Base-by-base conservation (phyloP, 768 basidiomycete species). In the Floccularia luteovirens region DNA sequence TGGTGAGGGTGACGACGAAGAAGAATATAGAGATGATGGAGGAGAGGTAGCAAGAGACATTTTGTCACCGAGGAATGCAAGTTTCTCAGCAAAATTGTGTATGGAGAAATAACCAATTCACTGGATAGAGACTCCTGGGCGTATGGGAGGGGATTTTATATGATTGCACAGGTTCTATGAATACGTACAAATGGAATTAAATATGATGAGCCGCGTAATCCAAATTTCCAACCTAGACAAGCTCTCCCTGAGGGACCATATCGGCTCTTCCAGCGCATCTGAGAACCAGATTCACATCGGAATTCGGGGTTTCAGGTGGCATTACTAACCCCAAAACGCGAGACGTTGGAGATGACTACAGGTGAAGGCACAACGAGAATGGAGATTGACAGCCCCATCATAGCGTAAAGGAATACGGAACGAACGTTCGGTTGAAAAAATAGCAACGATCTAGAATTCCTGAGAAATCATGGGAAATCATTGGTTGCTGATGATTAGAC, bases 61-160 rank as follows among this genome's bases (percentile, higher is more conserved):
- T 39, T 30, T 32, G 38, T 38, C 43, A 6, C 27, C 4, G 20
- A 12, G 13, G 23, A 24, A 12, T 32, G 22, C 28, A 42, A 39
- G 11, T 44, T 42, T 43, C 19, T 19, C 33, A 41, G n/a, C 22
- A 41, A 24, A 30, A 14, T 42, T 32, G 30, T 25, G 27, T 33
- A 31, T 17, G 36, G 23, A 37, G 42, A n/a, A n/a, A n/a, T n/a
- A n/a, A n/a, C n/a, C n/a, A n/a, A n/a, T n/a, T n/a, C n/a, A n/a
- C n/a, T n/a, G n/a, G n/a, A n/a, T n/a, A n/a, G n/a, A n/a, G n/a
- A n/a, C n/a, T n/a, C n/a, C n/a, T n/a, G n/a, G n/a, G n/a, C n/a
- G n/a, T n/a, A n/a, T n/a, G n/a, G n/a, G n/a, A n/a, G n/a, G 17
- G 31, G 35, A 51, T 54, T 61, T 62, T 61, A 61, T 61, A 59